These are phyloP conservation scores for Cyphellophora attinorum DNA, from an alignment of 2,329 filamentous ascomycete species.

Conservation along the genomic window DNA sequence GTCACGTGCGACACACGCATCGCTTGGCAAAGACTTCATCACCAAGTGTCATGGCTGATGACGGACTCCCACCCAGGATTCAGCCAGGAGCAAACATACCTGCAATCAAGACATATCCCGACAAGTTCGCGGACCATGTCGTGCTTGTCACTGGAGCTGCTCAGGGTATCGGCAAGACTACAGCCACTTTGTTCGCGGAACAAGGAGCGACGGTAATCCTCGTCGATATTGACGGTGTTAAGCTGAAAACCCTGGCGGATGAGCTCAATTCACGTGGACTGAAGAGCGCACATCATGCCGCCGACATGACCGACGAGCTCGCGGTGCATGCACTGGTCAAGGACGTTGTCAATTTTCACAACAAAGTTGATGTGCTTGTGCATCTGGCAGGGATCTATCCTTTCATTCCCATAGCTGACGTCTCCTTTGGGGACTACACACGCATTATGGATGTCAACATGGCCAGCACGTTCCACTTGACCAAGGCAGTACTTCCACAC, in stretches of 20 bases:
- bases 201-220: slow-evolving; percentile 38
- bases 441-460: slow-evolving; percentile 35
- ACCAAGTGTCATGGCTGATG: too few species aligned
- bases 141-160: slow-evolving; percentile 41
- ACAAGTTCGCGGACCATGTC: slow-evolving; percentile 22
- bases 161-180: slow-evolving; percentile 41
- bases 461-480: slow-evolving; percentile 35
- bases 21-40: too few species aligned
- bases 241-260: too few species aligned
- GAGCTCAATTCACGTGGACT: too few species aligned
- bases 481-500: slow-evolving; percentile 20
- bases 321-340: slow-evolving; percentile 32
- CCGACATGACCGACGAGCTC: slow-evolving; percentile 31
- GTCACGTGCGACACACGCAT: too few species aligned
- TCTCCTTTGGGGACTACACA: slow-evolving; percentile 36
- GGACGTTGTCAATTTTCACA: slow-evolving; percentile 12
- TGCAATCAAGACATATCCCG: slow-evolving; percentile 4
- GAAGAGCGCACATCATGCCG: too few species aligned
- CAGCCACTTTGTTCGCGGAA: slow-evolving; percentile 33
- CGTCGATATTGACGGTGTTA: slow-evolving; percentile 8
- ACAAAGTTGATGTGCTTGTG: slow-evolving; percentile 9
- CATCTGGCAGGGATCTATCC: slow-evolving; percentile 8
- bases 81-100: slow-evolving; percentile 3
- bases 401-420: slow-evolving; percentile 9
- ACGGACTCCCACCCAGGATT: too few species aligned